Conservation (phyloP, 1,284 basidiomycete genomes). For the Pyrrhoderma noxium region DNA sequence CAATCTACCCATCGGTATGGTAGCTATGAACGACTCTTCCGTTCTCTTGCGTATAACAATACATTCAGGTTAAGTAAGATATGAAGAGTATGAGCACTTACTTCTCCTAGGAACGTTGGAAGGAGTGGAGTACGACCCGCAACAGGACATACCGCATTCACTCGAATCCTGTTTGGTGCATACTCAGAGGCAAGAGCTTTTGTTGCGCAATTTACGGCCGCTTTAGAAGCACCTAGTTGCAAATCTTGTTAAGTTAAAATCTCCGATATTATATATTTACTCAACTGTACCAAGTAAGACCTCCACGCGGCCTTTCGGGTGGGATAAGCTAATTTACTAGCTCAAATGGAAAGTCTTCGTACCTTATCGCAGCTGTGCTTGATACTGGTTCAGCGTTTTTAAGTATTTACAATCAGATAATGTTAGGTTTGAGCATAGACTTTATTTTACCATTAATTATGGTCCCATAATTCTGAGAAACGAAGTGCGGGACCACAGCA, state of each 20-base stretch:
- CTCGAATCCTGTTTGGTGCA: slow-evolving; percentile 7
- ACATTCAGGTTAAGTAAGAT: neutral
- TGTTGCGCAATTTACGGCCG: slow-evolving; percentile 10
- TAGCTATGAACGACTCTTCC: slow-evolving; percentile 11
- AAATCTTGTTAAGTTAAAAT: neutral
- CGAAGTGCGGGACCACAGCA: slow-evolving; percentile 13
- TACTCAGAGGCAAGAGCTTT: slow-evolving; percentile 12
- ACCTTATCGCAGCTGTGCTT: slow-evolving; percentile 15
- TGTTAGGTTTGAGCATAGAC: neutral
- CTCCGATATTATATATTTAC: neutral
- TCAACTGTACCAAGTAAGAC: slow-evolving; percentile 17
- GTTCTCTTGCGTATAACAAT: neutral
- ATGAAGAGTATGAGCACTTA: neutral
- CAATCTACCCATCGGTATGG: slow-evolving; percentile 14
- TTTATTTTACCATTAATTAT: slow-evolving; percentile 11
- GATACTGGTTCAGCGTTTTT: slow-evolving; percentile 4
- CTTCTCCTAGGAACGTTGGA: slow-evolving; percentile 14
- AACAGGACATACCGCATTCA: slow-evolving; percentile 15
- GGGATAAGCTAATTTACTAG: neutral
- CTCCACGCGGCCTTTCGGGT: slow-evolving; percentile 14
- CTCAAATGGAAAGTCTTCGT: neutral
- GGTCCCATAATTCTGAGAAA: slow-evolving; percentile 10
- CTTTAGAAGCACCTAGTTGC: slow-evolving; percentile 8
- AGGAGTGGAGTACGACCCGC: slow-evolving; percentile 14
- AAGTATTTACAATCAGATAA: neutral